Percentiles rank a stretch among this genome's conserved stretches.
phyloP scores from a whole-genome alignment of 371 early-diverging fungal species.

The Apophysomyces ossiformis region DNA sequence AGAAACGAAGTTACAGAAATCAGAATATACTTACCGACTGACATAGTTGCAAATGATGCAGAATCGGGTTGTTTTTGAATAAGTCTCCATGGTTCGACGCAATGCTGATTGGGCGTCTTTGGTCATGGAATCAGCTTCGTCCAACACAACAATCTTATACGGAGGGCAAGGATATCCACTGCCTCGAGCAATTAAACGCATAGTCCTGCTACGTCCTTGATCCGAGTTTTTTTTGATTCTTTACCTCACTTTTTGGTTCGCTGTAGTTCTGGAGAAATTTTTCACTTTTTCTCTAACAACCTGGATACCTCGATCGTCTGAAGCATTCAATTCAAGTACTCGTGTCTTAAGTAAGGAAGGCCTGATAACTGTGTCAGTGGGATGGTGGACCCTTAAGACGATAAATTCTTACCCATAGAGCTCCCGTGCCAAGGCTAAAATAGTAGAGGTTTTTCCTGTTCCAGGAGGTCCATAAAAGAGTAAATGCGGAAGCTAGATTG shows the following conservation, averaged over 20 bases:
- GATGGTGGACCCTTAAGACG: slow-evolving; percentile 4
- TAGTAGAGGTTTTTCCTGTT: slow-evolving; percentile 99
- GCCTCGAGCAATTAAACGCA: background rate
- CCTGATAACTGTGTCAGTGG: slow-evolving; percentile 34
- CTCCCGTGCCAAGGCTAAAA: slow-evolving; percentile 92
- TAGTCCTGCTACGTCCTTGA: background rate
- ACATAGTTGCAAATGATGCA: slow-evolving; percentile 99
- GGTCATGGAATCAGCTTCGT: slow-evolving; percentile 99
- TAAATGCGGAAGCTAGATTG: slow-evolving; percentile 90
- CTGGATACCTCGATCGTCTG: slow-evolving; percentile 98
- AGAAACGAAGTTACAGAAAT: slow-evolving; percentile 16
- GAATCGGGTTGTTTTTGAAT: slow-evolving; percentile 95
- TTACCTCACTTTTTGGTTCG: slow-evolving; percentile 55
- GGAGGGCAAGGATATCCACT: slow-evolving; percentile 71
- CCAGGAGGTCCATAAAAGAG: slow-evolving; percentile 99
- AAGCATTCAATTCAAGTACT: slow-evolving; percentile 98
- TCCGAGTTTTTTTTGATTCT: background rate
- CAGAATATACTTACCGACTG: slow-evolving; percentile 57
- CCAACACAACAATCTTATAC: slow-evolving; percentile 97
- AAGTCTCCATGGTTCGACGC: slow-evolving; percentile 98
- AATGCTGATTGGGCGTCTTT: slow-evolving; percentile 98
- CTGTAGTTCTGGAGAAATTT: slow-evolving; percentile 88
- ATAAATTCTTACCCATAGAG: slow-evolving; percentile 75
- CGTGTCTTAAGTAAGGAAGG: slow-evolving; percentile 77
- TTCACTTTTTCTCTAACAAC: slow-evolving; percentile 97